Percentiles rank a stretch among this genome's conserved stretches.
Conservation (phyloP, 768 basidiomycete species). For the Suillus subluteus region DNA sequence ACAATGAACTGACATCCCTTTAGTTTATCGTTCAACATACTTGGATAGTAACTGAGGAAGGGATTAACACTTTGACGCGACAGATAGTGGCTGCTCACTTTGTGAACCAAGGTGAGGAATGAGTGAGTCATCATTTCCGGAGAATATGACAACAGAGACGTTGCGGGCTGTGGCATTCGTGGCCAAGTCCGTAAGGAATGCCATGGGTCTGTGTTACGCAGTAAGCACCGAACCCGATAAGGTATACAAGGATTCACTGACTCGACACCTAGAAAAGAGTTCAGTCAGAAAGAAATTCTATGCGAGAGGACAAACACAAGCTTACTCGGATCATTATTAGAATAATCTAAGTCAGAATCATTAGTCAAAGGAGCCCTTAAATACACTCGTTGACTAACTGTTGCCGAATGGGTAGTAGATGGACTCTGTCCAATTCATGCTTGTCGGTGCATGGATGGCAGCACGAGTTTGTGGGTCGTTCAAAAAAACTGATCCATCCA, state of each 20-base stretch:
- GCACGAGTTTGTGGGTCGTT: conserved; percentile 61
- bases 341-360: conserved; percentile 19
- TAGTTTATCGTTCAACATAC: conserved; percentile 28
- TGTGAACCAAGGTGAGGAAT: conserved; percentile 66
- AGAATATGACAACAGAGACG: conserved; percentile 60
- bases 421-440: conserved; percentile 45
- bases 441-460: conserved; percentile 72
- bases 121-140: conserved; percentile 72
- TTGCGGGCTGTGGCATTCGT: conserved; percentile 58
- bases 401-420: conserved; percentile 42
- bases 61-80: conserved; percentile 9
- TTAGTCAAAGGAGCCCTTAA: conserved; percentile 1
- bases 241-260: conserved; percentile 22
- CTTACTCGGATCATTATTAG: conserved; percentile 37
- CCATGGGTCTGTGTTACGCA: conserved; percentile 52
- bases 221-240: conserved; percentile 15
- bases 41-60: conserved; percentile 56
- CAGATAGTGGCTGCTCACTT: conserved; percentile 40
- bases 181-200: conserved; percentile 66
- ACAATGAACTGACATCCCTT: background rate
- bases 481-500: conserved; percentile 59
- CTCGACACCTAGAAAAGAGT: conserved; percentile 34
- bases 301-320: conserved; percentile 8
- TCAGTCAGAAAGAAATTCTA: background rate
- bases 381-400: conserved; percentile 20